Percentiles rank a stretch among this genome's conserved stretches.
Conservation (phyloP, 805 yeast genomes). For the Candida patagonica region DNA sequence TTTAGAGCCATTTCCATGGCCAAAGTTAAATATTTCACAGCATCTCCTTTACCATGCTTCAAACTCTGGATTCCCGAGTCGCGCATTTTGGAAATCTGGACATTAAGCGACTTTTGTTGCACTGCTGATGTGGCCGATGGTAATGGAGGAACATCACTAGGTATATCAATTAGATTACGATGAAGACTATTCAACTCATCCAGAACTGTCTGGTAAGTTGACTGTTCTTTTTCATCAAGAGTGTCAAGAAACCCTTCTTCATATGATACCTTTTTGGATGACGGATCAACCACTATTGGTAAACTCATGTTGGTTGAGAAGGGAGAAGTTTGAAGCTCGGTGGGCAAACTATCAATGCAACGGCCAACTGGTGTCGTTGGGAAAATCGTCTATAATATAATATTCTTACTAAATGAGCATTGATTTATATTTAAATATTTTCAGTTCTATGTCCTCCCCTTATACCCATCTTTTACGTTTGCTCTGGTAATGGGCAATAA, state of each 20-base stretch:
- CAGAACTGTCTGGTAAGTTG: slow-evolving; percentile 18
- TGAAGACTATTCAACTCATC: slow-evolving; percentile 24
- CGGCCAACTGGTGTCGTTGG: too few species aligned
- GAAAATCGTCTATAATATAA: too few species aligned
- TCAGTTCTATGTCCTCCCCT: too few species aligned
- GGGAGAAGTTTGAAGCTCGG: too few species aligned
- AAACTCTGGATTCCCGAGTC: slow-evolving; percentile 26
- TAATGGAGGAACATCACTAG: slow-evolving; percentile 31
- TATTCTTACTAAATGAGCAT: too few species aligned
- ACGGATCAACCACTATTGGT: slow-evolving; percentile 18
- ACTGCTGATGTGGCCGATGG: slow-evolving; percentile 22
- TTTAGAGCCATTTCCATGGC: slow-evolving; percentile 33
- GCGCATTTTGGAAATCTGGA: slow-evolving; percentile 28
- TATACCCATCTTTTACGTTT: slow-evolving; percentile 14
- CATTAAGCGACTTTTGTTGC: slow-evolving; percentile 17
- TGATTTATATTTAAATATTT: too few species aligned
- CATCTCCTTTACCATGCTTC: slow-evolving; percentile 26
- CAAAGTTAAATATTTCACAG: slow-evolving; percentile 26
- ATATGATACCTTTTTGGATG: slow-evolving; percentile 15
- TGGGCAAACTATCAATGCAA: too few species aligned
- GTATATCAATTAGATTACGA: slow-evolving; percentile 23
- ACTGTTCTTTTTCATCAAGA: slow-evolving; percentile 11
- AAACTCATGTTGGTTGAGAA: slow-evolving; percentile 1
- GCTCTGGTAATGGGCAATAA: slow-evolving; percentile 7
- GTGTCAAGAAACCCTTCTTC: slow-evolving; percentile 9